Conservation (phyloP, 1,284 basidiomycete genomes). For the Melampsora americana region DNA sequence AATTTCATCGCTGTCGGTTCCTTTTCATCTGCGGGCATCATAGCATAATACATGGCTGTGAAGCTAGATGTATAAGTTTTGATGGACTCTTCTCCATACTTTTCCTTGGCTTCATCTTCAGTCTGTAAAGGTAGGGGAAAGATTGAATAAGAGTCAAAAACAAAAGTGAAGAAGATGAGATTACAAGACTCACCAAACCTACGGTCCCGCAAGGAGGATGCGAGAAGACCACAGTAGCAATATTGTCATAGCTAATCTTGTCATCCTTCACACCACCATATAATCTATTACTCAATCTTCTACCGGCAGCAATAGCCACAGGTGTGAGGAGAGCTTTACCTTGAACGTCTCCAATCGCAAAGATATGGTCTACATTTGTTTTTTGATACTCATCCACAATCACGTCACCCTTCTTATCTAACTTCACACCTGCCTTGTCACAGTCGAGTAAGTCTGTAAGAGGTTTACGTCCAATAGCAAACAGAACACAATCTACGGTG, state of each 20-base stretch:
- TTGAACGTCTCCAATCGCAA: slow-evolving; percentile 83
- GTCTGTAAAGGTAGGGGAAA: slow-evolving; percentile 61
- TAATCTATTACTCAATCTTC: slow-evolving; percentile 80
- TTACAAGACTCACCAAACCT: slow-evolving; percentile 60
- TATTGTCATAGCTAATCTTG: slow-evolving; percentile 83
- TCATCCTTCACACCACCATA: slow-evolving; percentile 80
- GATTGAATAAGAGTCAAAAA: background rate
- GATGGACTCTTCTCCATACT: slow-evolving; percentile 77
- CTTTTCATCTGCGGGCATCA: slow-evolving; percentile 71
- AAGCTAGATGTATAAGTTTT: slow-evolving; percentile 68
- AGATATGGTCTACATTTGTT: slow-evolving; percentile 69
- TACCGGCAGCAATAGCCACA: slow-evolving; percentile 95
- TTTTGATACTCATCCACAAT: slow-evolving; percentile 88
- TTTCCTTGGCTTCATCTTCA: slow-evolving; percentile 79
- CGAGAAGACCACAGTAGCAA: slow-evolving; percentile 79
- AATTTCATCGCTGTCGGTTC: slow-evolving; percentile 92
- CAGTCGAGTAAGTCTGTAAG: slow-evolving; percentile 76
- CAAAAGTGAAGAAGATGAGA: background rate
- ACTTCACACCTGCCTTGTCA: slow-evolving; percentile 71
- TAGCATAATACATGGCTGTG: slow-evolving; percentile 77
- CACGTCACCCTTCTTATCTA: slow-evolving; percentile 74
- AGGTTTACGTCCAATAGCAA: slow-evolving; percentile 88
- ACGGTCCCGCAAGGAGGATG: slow-evolving; percentile 90
- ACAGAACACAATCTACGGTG: slow-evolving; percentile 83
- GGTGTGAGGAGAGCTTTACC: slow-evolving; percentile 91